These are phyloP conservation scores for Papiliotrema fonsecae DNA, from an alignment of 1,284 basidiomycete genomes.

Conservation along the genomic window DNA sequence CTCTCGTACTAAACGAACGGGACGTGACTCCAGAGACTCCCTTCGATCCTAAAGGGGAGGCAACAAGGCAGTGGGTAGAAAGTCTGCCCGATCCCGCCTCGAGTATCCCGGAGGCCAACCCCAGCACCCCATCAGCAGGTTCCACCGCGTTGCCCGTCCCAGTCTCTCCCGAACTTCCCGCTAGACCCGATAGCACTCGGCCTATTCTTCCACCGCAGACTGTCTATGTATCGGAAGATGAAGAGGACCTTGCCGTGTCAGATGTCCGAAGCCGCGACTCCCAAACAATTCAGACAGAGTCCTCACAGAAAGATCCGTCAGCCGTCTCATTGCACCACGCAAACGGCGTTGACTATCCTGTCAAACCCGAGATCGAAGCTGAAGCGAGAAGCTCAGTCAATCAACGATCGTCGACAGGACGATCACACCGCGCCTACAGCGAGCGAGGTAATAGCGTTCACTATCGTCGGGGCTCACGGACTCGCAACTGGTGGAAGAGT, in stretches of 20 bases:
- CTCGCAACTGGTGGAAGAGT: conserved; percentile 21
- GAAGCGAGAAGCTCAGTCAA: background rate
- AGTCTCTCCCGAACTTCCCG: conserved; percentile 1
- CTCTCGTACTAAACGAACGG: no score
- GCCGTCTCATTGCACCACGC: background rate
- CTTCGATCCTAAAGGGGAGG: no score
- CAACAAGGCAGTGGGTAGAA: no score
- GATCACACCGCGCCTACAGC: no score
- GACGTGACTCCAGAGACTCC: no score
- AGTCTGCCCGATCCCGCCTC: no score
- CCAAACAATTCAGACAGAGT: background rate
- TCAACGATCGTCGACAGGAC: no score
- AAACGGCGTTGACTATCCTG: background rate
- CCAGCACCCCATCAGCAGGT: no score
- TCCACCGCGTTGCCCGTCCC: no score
- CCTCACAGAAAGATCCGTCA: background rate
- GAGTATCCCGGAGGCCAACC: no score
- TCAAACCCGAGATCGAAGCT: background rate
- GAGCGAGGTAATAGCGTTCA: no score
- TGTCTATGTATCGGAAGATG: conserved; percentile 8
- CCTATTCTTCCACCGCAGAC: conserved; percentile 1
- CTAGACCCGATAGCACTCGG: conserved; percentile 11
- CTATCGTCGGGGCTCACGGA: background rate
- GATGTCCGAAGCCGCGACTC: background rate
- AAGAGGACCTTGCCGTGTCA: background rate